Evolutionary conservation across 768 basidiomycete species (phyloP).

Genomic region (Psilocybe cubensis): DNA sequence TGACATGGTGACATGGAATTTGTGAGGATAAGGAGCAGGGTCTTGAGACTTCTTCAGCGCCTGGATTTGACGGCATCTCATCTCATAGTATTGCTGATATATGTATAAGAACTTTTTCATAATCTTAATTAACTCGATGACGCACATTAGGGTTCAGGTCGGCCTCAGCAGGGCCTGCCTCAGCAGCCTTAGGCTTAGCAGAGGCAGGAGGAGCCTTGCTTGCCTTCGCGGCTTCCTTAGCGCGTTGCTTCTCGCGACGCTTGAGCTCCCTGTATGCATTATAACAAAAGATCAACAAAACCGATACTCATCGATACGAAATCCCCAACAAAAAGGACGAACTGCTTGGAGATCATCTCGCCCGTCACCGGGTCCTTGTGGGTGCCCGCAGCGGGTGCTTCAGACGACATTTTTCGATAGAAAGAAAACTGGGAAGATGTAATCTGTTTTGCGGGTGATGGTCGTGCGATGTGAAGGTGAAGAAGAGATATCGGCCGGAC

Average conservation of each 20-base stretch:
- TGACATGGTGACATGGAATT: conserved; percentile 88
- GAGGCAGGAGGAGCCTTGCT: conserved; percentile 48
- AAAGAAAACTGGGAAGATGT: conserved; percentile 4
- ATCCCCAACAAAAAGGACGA: conserved; percentile 28
- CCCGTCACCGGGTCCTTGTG: conserved; percentile 89
- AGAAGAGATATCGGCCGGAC: conserved; percentile 21
- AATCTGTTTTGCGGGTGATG: conserved; percentile 6
- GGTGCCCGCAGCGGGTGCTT: conserved; percentile 45
- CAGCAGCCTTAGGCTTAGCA: conserved; percentile 39
- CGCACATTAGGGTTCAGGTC: conserved; percentile 91
- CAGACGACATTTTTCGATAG: conserved; percentile 45
- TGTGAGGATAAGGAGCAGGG: conserved; percentile 98
- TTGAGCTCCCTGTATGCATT: conserved; percentile 88
- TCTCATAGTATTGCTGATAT: conserved; percentile 92
- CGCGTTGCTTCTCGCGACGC: conserved; percentile 86
- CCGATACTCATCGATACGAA: conserved; percentile 16
- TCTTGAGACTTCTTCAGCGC: conserved; percentile 81
- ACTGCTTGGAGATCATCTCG: conserved; percentile 98
- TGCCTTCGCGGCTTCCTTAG: conserved; percentile 81
- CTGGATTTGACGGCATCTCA: conserved; percentile 87
- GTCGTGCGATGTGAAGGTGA: conserved; percentile 1
- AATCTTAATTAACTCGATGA: conserved; percentile 15
- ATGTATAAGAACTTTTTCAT: not conserved
- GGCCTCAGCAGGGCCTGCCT: conserved; percentile 65
- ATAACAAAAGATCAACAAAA: conserved; percentile 28